Evolutionary conservation across 2,329 filamentous ascomycete species (phyloP).

Genomic region (Hymenoscyphus fructigenus): DNA sequence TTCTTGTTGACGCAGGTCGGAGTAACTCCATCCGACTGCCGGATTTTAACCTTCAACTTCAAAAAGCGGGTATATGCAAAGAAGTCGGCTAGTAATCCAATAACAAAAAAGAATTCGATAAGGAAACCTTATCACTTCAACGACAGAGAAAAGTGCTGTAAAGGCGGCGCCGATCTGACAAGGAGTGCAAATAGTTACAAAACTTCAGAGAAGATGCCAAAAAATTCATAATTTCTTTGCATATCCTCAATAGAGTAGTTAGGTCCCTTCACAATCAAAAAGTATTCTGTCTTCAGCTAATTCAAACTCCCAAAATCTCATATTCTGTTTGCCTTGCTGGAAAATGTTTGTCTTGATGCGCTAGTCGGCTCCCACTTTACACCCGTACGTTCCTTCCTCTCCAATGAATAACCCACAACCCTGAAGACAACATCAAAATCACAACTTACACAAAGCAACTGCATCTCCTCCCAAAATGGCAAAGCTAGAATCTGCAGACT

Average conservation of each 20-base stretch:
- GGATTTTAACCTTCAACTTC: no score
- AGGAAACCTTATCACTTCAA: neutral
- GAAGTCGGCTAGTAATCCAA: neutral
- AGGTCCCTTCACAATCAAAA: no score
- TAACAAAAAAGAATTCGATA: neutral
- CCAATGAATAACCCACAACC: neutral
- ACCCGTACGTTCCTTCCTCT: neutral
- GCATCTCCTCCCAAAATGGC: neutral
- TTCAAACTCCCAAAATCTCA: no score
- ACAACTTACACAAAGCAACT: neutral
- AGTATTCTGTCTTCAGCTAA: no score
- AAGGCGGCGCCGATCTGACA: neutral
- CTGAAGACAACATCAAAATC: neutral
- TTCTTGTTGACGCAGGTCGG: no score
- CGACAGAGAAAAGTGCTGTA: neutral
- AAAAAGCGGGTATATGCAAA: no score
- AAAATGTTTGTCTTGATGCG: no score
- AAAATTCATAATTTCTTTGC: neutral
- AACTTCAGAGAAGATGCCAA: no score
- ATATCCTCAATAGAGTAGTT: neutral
- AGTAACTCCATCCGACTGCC: no score
- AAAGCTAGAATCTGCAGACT: conserved; percentile 27
- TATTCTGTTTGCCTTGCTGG: no score
- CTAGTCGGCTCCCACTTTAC: no score
- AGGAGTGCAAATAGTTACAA: neutral